Conservation (phyloP, 2,329 filamentous ascomycete genomes). For the Trichoderma hamatum region DNA sequence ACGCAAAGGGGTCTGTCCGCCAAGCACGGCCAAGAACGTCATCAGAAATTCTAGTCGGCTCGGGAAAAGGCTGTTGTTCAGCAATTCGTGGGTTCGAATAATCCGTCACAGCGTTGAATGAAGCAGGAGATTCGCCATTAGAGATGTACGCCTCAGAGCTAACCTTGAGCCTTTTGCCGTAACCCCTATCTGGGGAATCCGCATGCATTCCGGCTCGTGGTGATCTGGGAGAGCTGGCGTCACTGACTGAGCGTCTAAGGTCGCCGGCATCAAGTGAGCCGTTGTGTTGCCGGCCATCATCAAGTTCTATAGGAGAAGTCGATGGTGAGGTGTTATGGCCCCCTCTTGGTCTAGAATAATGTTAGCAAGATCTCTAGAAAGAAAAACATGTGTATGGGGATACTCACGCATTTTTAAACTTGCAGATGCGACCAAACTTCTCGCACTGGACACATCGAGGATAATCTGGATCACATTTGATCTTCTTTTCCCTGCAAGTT, state of each 20-base stretch:
- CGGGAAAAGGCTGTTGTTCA: slow-evolving; percentile 43
- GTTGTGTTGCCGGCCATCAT: slow-evolving; percentile 46
- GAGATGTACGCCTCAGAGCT: slow-evolving; percentile 52
- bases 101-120: slow-evolving; percentile 42
- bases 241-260: slow-evolving; percentile 45
- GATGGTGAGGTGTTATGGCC: slow-evolving; percentile 61
- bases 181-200: slow-evolving; percentile 40
- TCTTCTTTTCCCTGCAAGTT: slow-evolving; percentile 94
- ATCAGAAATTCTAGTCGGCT: slow-evolving; percentile 54
- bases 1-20: slow-evolving; percentile 54
- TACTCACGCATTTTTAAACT: slow-evolving; percentile 82
- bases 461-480: slow-evolving; percentile 89
- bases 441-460: slow-evolving; percentile 90
- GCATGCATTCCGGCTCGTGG: slow-evolving; percentile 46
- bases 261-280: slow-evolving; percentile 43
- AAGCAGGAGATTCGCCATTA: slow-evolving; percentile 37
- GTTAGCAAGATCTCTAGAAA: slow-evolving; percentile 20
- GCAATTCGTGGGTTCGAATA: slow-evolving; percentile 42
- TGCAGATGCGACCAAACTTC: slow-evolving; percentile 84
- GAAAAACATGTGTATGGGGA: not conserved
- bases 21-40: slow-evolving; percentile 53
- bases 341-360: slow-evolving; percentile 53
- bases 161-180: slow-evolving; percentile 54
- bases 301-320: slow-evolving; percentile 55
- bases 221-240: slow-evolving; percentile 53